phyloP scores from a whole-genome alignment of 2,329 filamentous ascomycete species.

The Coniella vitis region DNA sequence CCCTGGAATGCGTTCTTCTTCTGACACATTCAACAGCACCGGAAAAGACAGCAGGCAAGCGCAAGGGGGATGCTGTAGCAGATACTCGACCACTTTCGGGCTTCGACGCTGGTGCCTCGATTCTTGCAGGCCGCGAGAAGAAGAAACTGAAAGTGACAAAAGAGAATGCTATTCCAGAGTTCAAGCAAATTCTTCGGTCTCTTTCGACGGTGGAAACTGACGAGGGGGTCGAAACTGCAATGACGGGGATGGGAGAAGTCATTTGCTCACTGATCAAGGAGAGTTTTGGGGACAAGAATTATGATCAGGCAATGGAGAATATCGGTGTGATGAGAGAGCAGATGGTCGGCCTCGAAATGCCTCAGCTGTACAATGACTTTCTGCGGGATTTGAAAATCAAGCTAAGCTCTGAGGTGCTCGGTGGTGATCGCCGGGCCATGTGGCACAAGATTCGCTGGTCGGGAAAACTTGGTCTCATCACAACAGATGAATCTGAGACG shows the following conservation, averaged over 20 bases:
- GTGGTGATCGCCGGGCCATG: conserved; percentile 72
- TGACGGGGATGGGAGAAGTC: conserved; percentile 67
- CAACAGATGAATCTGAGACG: conserved; percentile 51
- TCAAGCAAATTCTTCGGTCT: conserved; percentile 64
- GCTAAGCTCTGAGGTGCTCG: conserved; percentile 61
- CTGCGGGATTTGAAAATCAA: conserved; percentile 64
- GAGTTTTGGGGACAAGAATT: conserved; percentile 70
- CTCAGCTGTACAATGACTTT: conserved; percentile 69
- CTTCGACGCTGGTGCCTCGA: conserved; percentile 75
- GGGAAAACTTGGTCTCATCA: conserved; percentile 63
- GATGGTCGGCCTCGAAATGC: conserved; percentile 68
- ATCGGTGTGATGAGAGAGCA: conserved; percentile 73
- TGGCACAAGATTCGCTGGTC: conserved; percentile 68
- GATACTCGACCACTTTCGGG: conserved; percentile 63
- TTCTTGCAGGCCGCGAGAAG: conserved; percentile 34
- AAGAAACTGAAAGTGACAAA: conserved; percentile 35
- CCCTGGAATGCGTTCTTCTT: neutral
- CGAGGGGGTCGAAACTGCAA: conserved; percentile 57
- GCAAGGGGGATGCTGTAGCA: conserved; percentile 63
- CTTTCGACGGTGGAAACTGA: conserved; percentile 44
- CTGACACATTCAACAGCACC: conserved; percentile 48
- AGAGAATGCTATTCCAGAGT: conserved; percentile 80
- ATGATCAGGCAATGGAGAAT: conserved; percentile 68
- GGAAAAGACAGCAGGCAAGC: conserved; percentile 68
- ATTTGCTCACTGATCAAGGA: conserved; percentile 61